A percentile compares a stretch with the other conserved stretches of the same genome.
phyloP scores from a whole-genome alignment of 2,329 filamentous ascomycete species.

The Claviceps purpurea region DNA sequence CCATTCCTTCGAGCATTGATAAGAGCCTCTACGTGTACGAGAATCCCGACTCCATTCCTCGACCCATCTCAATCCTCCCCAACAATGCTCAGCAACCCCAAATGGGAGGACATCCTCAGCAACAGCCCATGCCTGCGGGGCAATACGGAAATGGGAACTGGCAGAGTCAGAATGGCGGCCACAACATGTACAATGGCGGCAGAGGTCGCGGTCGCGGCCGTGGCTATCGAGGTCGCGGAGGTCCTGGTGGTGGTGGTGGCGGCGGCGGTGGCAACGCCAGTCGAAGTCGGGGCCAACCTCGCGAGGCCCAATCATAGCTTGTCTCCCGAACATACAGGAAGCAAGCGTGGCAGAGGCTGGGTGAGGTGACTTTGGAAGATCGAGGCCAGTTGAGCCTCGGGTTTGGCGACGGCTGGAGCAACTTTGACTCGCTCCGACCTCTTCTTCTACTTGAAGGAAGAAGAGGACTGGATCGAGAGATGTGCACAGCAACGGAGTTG shows the following conservation, averaged over 20 bases:
- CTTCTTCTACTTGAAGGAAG: constrained; percentile 8
- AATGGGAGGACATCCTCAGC: constrained; percentile 12
- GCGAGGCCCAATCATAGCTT: constrained; percentile 22
- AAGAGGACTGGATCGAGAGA: not conserved
- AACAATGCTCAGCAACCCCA: constrained; percentile 18
- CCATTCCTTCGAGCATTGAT: constrained; percentile 90
- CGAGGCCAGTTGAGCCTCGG: not conserved
- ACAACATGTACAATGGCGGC: constrained; percentile 21
- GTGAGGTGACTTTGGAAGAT: constrained; percentile 2
- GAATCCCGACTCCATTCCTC: constrained; percentile 84
- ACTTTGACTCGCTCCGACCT: constrained; percentile 1
- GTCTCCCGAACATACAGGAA: constrained; percentile 11
- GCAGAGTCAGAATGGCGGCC: constrained; percentile 26
- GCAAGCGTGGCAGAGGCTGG: constrained; percentile 13
- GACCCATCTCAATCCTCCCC: constrained; percentile 49
- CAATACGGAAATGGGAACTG: constrained; percentile 30
- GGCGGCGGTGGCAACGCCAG: constrained; percentile 15
- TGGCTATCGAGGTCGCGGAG: constrained; percentile 26
- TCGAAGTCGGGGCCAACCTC: constrained; percentile 23
- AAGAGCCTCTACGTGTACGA: constrained; percentile 98
- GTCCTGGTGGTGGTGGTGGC: constrained; percentile 7
- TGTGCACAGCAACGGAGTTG: constrained; percentile 6
- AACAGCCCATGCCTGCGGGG: constrained; percentile 11
- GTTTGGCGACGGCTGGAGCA: not conserved
- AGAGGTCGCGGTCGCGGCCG: constrained; percentile 24